phyloP scores from a whole-genome alignment of 1,284 basidiomycete species.

The Rhodotorula sp. region DNA sequence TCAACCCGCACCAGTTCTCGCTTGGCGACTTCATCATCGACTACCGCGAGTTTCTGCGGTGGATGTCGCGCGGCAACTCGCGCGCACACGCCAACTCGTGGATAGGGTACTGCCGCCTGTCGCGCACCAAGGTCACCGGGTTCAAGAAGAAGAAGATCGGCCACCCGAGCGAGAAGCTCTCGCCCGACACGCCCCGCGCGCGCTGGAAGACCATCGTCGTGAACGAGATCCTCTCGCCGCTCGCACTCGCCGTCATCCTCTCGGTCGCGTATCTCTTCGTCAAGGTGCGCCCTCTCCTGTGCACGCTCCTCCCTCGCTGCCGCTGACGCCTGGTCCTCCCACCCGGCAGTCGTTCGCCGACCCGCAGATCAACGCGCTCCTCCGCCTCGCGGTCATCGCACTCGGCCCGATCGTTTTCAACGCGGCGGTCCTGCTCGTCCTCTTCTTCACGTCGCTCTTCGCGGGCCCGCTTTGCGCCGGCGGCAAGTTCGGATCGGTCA shows the following conservation, averaged over 20 bases:
- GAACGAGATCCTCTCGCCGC: slow-evolving; percentile 82
- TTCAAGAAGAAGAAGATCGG: slow-evolving; percentile 96
- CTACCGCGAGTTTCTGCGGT: slow-evolving; percentile 92
- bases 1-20: slow-evolving; percentile 96
- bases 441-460: slow-evolving; percentile 90
- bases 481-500: slow-evolving; percentile 78
- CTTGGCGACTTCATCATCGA: slow-evolving; percentile 93
- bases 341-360: slow-evolving; percentile 52
- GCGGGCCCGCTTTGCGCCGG: slow-evolving; percentile 87
- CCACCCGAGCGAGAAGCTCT: slow-evolving; percentile 90
- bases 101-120: slow-evolving; percentile 95
- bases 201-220: slow-evolving; percentile 84
- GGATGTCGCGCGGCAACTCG: slow-evolving; percentile 97
- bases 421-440: slow-evolving; percentile 76
- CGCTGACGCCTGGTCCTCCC: background rate
- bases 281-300: slow-evolving; percentile 42
- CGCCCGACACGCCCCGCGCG: slow-evolving; percentile 83
- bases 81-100: slow-evolving; percentile 94
- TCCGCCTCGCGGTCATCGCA: slow-evolving; percentile 90
- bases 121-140: slow-evolving; percentile 91
- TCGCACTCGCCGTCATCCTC: slow-evolving; percentile 78
- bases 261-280: slow-evolving; percentile 79
- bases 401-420: slow-evolving; percentile 96
- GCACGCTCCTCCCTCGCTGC: background rate
- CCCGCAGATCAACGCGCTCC: slow-evolving; percentile 66